Conservation (phyloP, 495 filamentous ascomycete species). For the Cercophora newfieldiana region DNA sequence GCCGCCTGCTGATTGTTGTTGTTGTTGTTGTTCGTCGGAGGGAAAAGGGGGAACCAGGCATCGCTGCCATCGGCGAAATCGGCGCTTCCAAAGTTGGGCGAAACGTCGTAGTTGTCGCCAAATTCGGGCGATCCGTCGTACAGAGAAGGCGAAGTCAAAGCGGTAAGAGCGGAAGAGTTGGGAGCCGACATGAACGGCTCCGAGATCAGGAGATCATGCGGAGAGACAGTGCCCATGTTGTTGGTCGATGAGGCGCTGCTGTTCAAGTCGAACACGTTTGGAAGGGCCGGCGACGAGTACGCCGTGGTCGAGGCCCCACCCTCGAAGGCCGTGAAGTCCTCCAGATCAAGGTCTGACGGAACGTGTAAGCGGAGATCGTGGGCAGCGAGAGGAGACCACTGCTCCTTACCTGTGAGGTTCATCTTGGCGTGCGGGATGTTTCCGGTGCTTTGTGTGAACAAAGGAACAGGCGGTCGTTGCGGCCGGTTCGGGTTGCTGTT, state of each 20-base stretch:
- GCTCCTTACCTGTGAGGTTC: constrained; percentile 46
- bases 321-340: constrained; percentile 54
- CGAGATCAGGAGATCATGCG: constrained; percentile 71
- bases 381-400: constrained; percentile 3
- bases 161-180: constrained; percentile 79
- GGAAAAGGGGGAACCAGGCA: constrained; percentile 71
- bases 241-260: constrained; percentile 44
- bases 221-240: constrained; percentile 75
- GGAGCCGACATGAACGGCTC: constrained; percentile 71
- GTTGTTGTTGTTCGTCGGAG: constrained; percentile 41
- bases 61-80: constrained; percentile 46
- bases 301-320: constrained; percentile 48
- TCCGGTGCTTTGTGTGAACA: constrained; percentile 52
- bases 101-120: constrained; percentile 69
- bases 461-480: constrained; percentile 52
- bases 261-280: constrained; percentile 46
- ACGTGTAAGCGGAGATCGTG: constrained; percentile 39
- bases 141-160: constrained; percentile 78
- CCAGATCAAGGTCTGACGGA: constrained; percentile 49
- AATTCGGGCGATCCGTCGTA: constrained; percentile 72
- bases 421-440: constrained; percentile 47
- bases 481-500: constrained; percentile 41
- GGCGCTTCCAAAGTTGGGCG: constrained; percentile 62
- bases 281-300: constrained; percentile 54
- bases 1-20: constrained; percentile 1